phyloP scores from a whole-genome alignment of 1,284 basidiomycete species.

The Kwoniella shivajii region DNA sequence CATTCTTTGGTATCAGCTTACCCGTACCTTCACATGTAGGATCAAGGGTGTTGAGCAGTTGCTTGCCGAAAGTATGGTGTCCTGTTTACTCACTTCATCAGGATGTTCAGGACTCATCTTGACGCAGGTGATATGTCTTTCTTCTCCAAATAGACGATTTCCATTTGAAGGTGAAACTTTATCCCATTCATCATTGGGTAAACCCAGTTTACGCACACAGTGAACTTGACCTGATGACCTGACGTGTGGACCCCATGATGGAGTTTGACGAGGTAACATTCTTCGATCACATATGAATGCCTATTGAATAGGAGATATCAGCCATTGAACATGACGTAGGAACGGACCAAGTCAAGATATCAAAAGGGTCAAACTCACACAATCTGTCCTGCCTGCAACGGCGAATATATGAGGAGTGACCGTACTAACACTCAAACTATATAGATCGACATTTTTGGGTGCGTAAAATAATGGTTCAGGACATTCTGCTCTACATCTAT shows the following conservation, averaged over 20 bases:
- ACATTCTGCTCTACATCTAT: slow-evolving; percentile 47
- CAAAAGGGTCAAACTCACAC: slow-evolving; percentile 26
- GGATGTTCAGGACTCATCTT: slow-evolving; percentile 74
- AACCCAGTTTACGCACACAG: slow-evolving; percentile 82
- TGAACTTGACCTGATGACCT: slow-evolving; percentile 57
- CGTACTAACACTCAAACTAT: slow-evolving; percentile 55
- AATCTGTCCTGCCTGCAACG: slow-evolving; percentile 54
- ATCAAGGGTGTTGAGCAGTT: no score
- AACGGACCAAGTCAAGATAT: background rate
- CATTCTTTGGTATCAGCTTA: background rate
- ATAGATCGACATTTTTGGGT: slow-evolving; percentile 51
- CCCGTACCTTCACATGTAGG: no score
- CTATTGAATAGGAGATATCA: slow-evolving; percentile 51
- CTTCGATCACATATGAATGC: slow-evolving; percentile 88
- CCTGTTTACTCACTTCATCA: slow-evolving; percentile 65
- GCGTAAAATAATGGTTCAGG: slow-evolving; percentile 50
- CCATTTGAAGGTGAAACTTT: slow-evolving; percentile 17
- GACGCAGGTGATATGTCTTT: slow-evolving; percentile 73
- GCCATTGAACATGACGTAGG: background rate
- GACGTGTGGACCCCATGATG: slow-evolving; percentile 70
- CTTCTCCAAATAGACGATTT: slow-evolving; percentile 47
- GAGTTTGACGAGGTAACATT: slow-evolving; percentile 66
- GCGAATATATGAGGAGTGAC: slow-evolving; percentile 57
- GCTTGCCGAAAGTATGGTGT: slow-evolving; percentile 6
- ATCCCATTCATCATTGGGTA: slow-evolving; percentile 54